phyloP scores from a whole-genome alignment of 2,329 filamentous ascomycete species.

The Diplodia intermedia region DNA sequence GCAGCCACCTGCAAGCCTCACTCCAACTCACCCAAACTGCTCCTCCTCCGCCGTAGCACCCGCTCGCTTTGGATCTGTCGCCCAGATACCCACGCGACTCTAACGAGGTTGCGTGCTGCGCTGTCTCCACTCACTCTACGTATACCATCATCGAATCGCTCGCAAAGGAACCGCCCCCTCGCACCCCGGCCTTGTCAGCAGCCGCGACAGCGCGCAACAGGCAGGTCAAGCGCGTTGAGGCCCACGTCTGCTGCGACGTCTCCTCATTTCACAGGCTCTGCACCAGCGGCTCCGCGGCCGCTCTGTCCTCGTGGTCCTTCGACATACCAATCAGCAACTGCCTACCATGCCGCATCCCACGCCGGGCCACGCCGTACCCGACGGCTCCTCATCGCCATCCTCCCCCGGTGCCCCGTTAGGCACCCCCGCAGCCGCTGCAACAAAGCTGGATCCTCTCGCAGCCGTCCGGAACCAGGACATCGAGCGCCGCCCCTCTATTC shows the following conservation, averaged over 20 bases:
- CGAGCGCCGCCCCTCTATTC: slow-evolving; percentile 47
- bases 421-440: slow-evolving; percentile 33
- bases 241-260: slow-evolving; percentile 20
- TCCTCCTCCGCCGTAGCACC: slow-evolving; percentile 21
- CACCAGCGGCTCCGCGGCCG: slow-evolving; percentile 20
- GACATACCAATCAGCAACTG: slow-evolving; percentile 28
- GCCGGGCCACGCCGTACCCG: slow-evolving; percentile 26
- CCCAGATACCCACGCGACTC: neutral
- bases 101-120: neutral
- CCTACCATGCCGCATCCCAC: slow-evolving; percentile 33
- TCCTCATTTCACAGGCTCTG: slow-evolving; percentile 13
- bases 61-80: slow-evolving; percentile 1
- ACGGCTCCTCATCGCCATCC: slow-evolving; percentile 33
- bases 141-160: slow-evolving; percentile 6
- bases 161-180: slow-evolving; percentile 7
- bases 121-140: neutral
- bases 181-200: slow-evolving; percentile 19
- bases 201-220: neutral
- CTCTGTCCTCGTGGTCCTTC: slow-evolving; percentile 24
- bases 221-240: slow-evolving; percentile 21
- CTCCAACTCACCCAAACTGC: slow-evolving; percentile 18
- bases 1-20: slow-evolving; percentile 24
- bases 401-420: slow-evolving; percentile 33
- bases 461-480: slow-evolving; percentile 36
- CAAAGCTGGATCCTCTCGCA: slow-evolving; percentile 41